Base-by-base conservation (phyloP, 1,284 basidiomycete genomes). In the Hemileia vastatrix region DNA sequence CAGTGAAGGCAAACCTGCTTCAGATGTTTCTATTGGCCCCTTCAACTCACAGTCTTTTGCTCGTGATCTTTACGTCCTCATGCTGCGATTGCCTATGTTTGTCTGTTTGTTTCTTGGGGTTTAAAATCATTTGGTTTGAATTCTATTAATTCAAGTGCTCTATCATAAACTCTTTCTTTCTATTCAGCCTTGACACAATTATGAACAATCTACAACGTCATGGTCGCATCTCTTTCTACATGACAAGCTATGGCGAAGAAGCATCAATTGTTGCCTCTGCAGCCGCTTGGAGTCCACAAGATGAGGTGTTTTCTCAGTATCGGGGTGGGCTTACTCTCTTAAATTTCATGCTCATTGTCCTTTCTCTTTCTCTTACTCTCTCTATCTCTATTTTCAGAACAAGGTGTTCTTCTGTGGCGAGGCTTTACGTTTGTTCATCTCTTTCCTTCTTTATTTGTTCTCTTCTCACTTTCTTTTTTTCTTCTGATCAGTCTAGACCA, bases 221-320 rank as follows among this genome's bases (percentile, higher is more conserved):
- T 77, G 91, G 91, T 27, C 89, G 92, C 72, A 91, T 93, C 70
- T 89, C 88, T 4, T 95, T 95, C 77, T 93, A 93, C 77, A 90
- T 90, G 73, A 73, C 71, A 13, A 69, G 67, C 36, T 79, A 91
- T 73, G 91, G 91, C 23, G 91, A 95, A 77, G 91, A 95, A 80
- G 91, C 88, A 2, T 86, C 90, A 0, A 85, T 95, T 45, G 84
- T 94, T 23, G 92, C 91, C 5, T 86, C 88, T 49, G 90, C 91
- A 0, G 90, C 91, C 11, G 92, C 86, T 1, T 81, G 95, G 67
- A 83, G 83, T 58, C 72, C 78, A n/a, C 83, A 86, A 66, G 93
- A 96, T 76, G 92, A 96, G 53, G 73, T 77, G 4, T 77, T 76
- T 66, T 70, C 73, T 3, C 76, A 77, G 66, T 77, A 77, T 51